Conservation (phyloP, 140 eudicot species). For the Oenanthe javanica region DNA sequence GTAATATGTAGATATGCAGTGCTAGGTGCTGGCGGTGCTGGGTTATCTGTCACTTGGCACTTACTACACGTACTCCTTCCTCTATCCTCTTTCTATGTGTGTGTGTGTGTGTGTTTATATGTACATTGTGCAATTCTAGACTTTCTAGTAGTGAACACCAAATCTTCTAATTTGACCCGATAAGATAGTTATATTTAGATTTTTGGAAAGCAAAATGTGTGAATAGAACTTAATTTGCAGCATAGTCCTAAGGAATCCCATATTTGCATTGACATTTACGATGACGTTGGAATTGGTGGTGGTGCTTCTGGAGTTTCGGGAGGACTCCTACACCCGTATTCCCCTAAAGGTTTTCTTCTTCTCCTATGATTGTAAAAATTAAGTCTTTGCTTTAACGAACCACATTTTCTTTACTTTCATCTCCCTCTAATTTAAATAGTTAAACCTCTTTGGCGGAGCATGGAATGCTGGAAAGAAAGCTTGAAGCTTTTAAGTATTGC, state of each 20-base stretch:
- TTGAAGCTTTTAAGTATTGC: constrained; percentile 68
- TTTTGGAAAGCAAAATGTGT: background rate
- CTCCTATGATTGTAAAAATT: background rate
- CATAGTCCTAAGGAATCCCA: constrained; percentile 45
- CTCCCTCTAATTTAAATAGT: constrained; percentile 22
- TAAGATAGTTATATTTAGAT: background rate
- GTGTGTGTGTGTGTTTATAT: background rate
- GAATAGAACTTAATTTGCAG: constrained; percentile 34
- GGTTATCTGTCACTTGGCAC: constrained; percentile 86
- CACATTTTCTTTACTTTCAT: background rate
- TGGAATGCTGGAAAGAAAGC: constrained; percentile 84
- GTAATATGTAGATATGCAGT: constrained; percentile 53
- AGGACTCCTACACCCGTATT: constrained; percentile 94
- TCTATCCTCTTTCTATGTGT: background rate
- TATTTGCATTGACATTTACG: constrained; percentile 60
- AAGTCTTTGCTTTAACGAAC: background rate
- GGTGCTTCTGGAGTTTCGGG: constrained; percentile 99
- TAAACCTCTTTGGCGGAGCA: constrained; percentile 87
- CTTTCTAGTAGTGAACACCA: background rate
- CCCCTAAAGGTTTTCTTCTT: constrained; percentile 67
- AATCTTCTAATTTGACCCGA: background rate
- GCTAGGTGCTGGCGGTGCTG: constrained; percentile 99
- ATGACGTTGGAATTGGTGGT: constrained; percentile 89
- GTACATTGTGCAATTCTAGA: background rate
- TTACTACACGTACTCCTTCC: constrained; percentile 58